Percentiles rank a stretch among this genome's conserved stretches.
Conservation (phyloP, 2,329 filamentous ascomycete genomes). For the Lecanosticta acicola region DNA sequence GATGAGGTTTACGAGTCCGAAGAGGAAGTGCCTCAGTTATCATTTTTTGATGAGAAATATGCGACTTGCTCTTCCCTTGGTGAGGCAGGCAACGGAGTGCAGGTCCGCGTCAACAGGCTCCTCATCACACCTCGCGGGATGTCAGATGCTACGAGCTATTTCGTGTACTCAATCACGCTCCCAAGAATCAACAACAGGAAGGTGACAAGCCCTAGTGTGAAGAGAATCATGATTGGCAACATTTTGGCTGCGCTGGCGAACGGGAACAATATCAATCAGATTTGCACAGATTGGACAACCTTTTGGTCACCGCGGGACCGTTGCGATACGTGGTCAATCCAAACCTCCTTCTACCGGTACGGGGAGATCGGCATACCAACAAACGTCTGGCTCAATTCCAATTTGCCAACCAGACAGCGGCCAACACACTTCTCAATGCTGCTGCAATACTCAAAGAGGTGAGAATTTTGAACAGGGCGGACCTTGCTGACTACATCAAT, state of each 20-base stretch:
- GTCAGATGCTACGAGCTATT: background rate
- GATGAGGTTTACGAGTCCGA: background rate
- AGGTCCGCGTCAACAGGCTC: constrained; percentile 3
- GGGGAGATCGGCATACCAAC: background rate
- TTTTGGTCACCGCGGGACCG: background rate
- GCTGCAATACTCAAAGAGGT: no score
- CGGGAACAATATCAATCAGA: background rate
- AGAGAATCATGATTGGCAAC: background rate
- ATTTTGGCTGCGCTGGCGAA: background rate
- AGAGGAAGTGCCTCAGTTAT: background rate
- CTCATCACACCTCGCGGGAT: background rate
- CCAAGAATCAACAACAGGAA: background rate
- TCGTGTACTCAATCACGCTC: constrained; percentile 1
- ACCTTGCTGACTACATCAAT: background rate
- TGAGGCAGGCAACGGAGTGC: background rate
- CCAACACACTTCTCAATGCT: no score
- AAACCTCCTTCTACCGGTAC: background rate
- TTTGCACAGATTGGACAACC: constrained; percentile 6
- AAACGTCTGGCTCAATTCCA: background rate
- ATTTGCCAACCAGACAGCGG: background rate
- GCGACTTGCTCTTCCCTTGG: background rate
- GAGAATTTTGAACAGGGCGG: background rate
- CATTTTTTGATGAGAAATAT: constrained; percentile 1
- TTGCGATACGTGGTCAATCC: background rate
- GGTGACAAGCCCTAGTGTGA: constrained; percentile 1